Evolutionary conservation across 225 moss, liverwort and hornwort genomes (phyloP).

Genomic region (Pseudisothecium myosuroides): DNA sequence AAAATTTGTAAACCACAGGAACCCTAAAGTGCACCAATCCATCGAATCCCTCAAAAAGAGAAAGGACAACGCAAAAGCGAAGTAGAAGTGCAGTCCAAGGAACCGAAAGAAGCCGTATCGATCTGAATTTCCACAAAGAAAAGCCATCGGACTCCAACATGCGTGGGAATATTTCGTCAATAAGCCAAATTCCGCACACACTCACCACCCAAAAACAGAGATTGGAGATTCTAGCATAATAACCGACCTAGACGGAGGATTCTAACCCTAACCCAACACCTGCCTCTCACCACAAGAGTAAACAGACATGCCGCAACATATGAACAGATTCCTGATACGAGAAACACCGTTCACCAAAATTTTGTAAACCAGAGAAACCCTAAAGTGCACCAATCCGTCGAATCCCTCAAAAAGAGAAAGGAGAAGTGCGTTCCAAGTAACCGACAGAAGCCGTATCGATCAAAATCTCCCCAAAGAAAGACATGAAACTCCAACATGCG

Average conservation of each 20-base stretch:
- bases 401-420: background rate
- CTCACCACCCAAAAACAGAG: background rate
- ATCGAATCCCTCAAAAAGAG: background rate
- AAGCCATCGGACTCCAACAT: background rate
- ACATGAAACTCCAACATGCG: background rate
- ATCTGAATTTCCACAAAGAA: background rate
- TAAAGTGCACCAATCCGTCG: background rate
- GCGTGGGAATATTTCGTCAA: background rate
- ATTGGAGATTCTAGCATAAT: background rate
- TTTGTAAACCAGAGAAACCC: background rate
- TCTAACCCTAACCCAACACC: background rate
- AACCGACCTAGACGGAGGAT: background rate
- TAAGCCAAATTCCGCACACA: background rate
- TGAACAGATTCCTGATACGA: background rate
- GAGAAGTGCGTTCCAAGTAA: background rate
- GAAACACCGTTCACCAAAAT: background rate
- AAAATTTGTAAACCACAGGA: background rate
- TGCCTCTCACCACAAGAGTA: background rate
- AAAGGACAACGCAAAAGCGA: too few relatives aligned
- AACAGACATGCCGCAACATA: background rate
- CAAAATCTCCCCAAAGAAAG: background rate
- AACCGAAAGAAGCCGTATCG: background rate
- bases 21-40: constrained; percentile 3
- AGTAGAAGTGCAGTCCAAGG: background rate
- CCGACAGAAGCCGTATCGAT: background rate